phyloP scores from a whole-genome alignment of 2,329 filamentous ascomycete genomes.

The Exophiala lecanii-corni region DNA sequence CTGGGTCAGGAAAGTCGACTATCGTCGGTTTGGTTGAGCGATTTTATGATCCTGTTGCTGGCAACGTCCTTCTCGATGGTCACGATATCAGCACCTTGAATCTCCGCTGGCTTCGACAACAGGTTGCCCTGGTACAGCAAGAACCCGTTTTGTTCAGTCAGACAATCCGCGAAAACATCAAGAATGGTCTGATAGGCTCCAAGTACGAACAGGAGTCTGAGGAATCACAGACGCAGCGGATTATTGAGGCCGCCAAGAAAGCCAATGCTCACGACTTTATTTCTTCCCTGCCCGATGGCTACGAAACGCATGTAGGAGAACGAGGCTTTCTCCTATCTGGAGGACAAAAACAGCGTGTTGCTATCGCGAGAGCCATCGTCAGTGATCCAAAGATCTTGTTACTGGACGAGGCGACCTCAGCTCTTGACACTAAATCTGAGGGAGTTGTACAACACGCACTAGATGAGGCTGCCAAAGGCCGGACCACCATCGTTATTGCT shows the following conservation, averaged over 20 bases:
- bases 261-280: conserved; percentile 96
- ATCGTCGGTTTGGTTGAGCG: conserved; percentile 90
- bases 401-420: conserved; percentile 90
- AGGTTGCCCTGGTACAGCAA: conserved; percentile 88
- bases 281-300: conserved; percentile 72
- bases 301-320: conserved; percentile 93
- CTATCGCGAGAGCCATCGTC: conserved; percentile 85
- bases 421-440: conserved; percentile 90
- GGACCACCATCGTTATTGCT: conserved; percentile 94
- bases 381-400: conserved; percentile 88
- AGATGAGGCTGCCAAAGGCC: conserved; percentile 75
- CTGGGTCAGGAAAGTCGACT: conserved; percentile 90
- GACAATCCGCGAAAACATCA: conserved; percentile 84
- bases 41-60: conserved; percentile 86
- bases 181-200: conserved; percentile 85
- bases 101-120: conserved; percentile 82
- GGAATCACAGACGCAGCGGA: conserved; percentile 64
- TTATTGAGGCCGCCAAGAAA: conserved; percentile 78
- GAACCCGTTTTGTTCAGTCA: conserved; percentile 88
- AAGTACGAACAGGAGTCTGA: conserved; percentile 63
- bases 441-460: conserved; percentile 90
- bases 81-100: conserved; percentile 77
- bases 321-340: conserved; percentile 88
- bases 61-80: conserved; percentile 74
- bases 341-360: conserved; percentile 95